These are phyloP conservation scores for Pulveroboletus ravenelii DNA, from an alignment of 768 basidiomycete species.

Conservation along the genomic window DNA sequence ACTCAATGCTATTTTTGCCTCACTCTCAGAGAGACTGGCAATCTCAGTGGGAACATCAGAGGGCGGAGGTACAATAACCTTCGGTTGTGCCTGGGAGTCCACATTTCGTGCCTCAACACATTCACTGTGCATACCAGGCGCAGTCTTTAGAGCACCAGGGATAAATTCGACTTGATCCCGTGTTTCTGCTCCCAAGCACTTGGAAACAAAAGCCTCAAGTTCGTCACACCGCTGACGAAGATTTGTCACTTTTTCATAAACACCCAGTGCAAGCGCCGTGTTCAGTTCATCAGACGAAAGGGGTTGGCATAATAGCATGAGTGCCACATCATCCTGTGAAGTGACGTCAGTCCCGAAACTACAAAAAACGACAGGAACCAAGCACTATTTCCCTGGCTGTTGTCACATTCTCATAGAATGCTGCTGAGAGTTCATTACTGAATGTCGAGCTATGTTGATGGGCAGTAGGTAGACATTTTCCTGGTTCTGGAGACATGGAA, in stretches of 20 bases:
- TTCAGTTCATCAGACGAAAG: constrained; percentile 27
- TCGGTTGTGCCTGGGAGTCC: not conserved
- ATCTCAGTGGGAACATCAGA: constrained; percentile 13
- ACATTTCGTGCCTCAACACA: not conserved
- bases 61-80: not conserved
- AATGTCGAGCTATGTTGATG: constrained; percentile 26
- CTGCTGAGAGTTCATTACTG: too few relatives aligned
- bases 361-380: not conserved
- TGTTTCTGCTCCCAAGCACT: too few relatives aligned
- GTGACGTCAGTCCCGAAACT: constrained; percentile 1
- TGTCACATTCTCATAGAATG: constrained; percentile 2
- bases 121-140: not conserved
- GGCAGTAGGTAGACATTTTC: not conserved
- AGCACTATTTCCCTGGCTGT: constrained; percentile 9
- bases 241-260: constrained; percentile 20
- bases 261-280: constrained; percentile 17
- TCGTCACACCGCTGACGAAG: constrained; percentile 26
- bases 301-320: constrained; percentile 1
- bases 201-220: too few relatives aligned
- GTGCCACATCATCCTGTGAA: constrained; percentile 7
- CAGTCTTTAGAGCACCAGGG: not conserved
- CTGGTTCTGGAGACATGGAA: constrained; percentile 15
- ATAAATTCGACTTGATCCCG: constrained; percentile 7
- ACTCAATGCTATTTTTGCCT: constrained; percentile 18
- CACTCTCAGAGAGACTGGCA: constrained; percentile 17